Percentiles rank a stretch among this genome's conserved stretches.
These are phyloP conservation scores for Haplosporangium sp. DNA, from an alignment of 371 early-diverging fungal species.

Conservation along the genomic window DNA sequence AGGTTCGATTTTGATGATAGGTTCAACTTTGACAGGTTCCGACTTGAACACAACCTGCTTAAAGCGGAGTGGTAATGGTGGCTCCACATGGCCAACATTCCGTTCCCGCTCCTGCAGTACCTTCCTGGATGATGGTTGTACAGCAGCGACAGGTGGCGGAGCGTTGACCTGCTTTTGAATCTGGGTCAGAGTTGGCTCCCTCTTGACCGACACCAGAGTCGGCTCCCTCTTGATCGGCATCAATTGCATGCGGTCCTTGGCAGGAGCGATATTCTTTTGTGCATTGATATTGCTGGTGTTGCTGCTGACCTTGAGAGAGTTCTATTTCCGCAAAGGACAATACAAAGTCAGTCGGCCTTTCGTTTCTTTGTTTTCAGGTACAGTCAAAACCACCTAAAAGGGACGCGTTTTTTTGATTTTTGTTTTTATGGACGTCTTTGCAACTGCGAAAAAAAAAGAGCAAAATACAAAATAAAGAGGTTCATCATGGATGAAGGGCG, in stretches of 20 bases:
- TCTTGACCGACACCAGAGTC: not conserved
- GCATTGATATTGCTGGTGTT: not conserved
- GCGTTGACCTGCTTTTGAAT: no score
- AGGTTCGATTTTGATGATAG: constrained; percentile 5
- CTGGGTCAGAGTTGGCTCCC: not conserved
- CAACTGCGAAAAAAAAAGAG: not conserved
- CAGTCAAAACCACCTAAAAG: no score
- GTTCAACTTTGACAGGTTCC: constrained; percentile 7
- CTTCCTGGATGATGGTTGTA: not conserved
- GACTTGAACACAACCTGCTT: not conserved
- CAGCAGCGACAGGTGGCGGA: not conserved
- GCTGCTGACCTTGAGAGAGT: no score
- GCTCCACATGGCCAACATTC: not conserved
- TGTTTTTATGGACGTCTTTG: not conserved
- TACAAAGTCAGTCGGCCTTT: no score
- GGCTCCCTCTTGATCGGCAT: constrained; percentile 3
- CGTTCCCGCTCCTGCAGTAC: constrained; percentile 14
- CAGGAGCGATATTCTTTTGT: not conserved
- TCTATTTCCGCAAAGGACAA: no score
- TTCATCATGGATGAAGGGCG: not conserved
- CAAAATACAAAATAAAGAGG: not conserved
- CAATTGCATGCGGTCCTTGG: constrained; percentile 4
- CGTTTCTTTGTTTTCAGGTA: not conserved
- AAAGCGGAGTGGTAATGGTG: no score
- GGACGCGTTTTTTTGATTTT: constrained; percentile 4